phyloP scores from a whole-genome alignment of 371 early-diverging fungal species.

The Umbelopsis sp. region DNA sequence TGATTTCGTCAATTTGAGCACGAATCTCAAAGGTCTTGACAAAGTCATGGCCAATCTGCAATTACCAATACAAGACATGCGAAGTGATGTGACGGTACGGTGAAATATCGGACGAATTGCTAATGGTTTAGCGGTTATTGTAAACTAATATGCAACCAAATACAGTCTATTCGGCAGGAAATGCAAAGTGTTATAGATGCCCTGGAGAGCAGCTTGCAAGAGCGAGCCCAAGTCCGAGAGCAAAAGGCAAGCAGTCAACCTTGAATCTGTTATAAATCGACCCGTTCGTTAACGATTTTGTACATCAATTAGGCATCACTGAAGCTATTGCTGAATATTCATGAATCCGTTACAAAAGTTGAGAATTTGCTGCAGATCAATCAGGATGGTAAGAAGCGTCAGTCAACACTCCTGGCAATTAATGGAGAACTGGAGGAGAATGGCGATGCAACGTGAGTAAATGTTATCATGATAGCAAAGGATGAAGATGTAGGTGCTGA shows the following conservation, averaged over 20 bases:
- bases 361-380: constrained; percentile 72
- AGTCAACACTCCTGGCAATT: constrained; percentile 19
- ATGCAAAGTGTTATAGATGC: constrained; percentile 59
- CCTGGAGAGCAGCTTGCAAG: constrained; percentile 62
- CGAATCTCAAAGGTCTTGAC: constrained; percentile 80
- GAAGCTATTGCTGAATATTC: constrained; percentile 71
- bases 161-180: constrained; percentile 49
- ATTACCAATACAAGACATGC: constrained; percentile 62
- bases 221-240: constrained; percentile 67
- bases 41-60: constrained; percentile 65
- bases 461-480: too few species aligned
- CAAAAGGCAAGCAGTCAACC: constrained; percentile 54
- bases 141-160: neutral
- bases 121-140: neutral
- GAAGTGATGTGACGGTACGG: constrained; percentile 63
- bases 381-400: constrained; percentile 31
- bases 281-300: neutral
- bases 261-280: too few species aligned
- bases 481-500: too few species aligned
- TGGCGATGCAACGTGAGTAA: constrained; percentile 6
- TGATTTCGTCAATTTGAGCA: constrained; percentile 80
- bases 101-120: neutral
- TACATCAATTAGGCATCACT: constrained; percentile 48
- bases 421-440: constrained; percentile 27
- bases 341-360: constrained; percentile 76